Evolutionary conservation across 169 alveolate species (phyloP), one percentile per base, ranked within the genome.

Genomic region (Plasmodium vinckei): DNA sequence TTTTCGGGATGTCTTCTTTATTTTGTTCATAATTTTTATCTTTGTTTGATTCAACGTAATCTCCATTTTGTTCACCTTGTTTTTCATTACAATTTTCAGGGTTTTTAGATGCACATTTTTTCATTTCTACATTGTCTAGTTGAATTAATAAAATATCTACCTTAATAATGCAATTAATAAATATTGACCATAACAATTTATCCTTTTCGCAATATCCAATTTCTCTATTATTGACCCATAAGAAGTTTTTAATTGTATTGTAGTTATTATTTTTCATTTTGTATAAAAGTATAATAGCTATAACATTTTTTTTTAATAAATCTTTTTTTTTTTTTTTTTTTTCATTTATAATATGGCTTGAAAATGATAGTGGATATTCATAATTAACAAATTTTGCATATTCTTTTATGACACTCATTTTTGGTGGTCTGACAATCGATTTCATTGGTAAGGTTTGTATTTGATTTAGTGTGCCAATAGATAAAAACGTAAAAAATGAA

Each of bases 331-430:
- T 70, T 33, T 71, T 86, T 19, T 73, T 75, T 51, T 89, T 60
- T 49, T 87, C 92, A 54, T 75, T 70, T 23, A 92, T 79, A 15
- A 92, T 91, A 53, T 82, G 79, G 88, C 87, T 70, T 15, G 96
- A 93, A 92, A 94, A 93, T 10, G 96, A 93, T 12, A 92, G 88
- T 39, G 93, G 92, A 89, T 92, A 93, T 77, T 92, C 93, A 91
- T 93, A 93, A 44, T 94, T 60, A 13, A 77, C 87, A 72, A 94
- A 91, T n/a, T 94, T 93, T 9, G 94, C 70, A 53, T 77, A 73
- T 86, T 93, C 92, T 69, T 89, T 71, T 47, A 73, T 61, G 39
- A 92, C 64, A 27, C 77, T 70, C 63, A 92, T 89, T 54, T 94
- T 87, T 56, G 86, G 61, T 44, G 96, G 96, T 9, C 96, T 68